phyloP scores from a whole-genome alignment of 2,329 filamentous ascomycete genomes.

The Trichoderma koningiopsis region DNA sequence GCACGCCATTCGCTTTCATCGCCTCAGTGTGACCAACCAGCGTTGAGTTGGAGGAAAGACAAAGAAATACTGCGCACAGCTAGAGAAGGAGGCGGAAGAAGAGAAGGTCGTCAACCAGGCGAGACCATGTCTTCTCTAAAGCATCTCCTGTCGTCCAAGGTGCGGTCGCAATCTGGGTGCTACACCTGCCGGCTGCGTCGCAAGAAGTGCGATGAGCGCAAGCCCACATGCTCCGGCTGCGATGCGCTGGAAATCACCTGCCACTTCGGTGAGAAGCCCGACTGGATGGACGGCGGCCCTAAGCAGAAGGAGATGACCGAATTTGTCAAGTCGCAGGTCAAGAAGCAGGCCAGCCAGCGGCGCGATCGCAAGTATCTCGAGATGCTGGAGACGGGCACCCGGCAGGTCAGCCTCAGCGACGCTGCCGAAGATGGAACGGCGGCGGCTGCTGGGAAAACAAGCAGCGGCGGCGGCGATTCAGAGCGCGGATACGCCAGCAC shows the following conservation, averaged over 20 bases:
- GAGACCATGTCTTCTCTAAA: constrained; percentile 18
- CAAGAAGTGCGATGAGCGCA: constrained; percentile 62
- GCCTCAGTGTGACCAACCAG: neutral
- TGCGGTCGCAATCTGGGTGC: constrained; percentile 53
- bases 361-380: constrained; percentile 53
- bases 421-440: neutral
- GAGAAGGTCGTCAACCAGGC: neutral
- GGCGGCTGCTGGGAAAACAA: neutral
- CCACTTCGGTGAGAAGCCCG: constrained; percentile 56
- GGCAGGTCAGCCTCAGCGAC: constrained; percentile 29
- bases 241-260: constrained; percentile 58
- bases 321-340: constrained; percentile 59
- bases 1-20: neutral
- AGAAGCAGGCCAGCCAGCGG: constrained; percentile 53
- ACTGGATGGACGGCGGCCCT: constrained; percentile 59
- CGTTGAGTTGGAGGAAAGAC: neutral
- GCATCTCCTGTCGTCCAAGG: constrained; percentile 24
- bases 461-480: neutral
- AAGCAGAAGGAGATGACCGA: constrained; percentile 55
- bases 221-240: constrained; percentile 56
- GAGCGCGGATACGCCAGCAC: constrained; percentile 16
- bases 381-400: constrained; percentile 42
- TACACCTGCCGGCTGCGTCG: constrained; percentile 64
- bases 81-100: neutral
- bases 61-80: neutral